Evolutionary conservation across 2,329 filamentous ascomycete species (phyloP), one percentile per base, ranked within the genome.

Genomic region (Penicillium sp.): DNA sequence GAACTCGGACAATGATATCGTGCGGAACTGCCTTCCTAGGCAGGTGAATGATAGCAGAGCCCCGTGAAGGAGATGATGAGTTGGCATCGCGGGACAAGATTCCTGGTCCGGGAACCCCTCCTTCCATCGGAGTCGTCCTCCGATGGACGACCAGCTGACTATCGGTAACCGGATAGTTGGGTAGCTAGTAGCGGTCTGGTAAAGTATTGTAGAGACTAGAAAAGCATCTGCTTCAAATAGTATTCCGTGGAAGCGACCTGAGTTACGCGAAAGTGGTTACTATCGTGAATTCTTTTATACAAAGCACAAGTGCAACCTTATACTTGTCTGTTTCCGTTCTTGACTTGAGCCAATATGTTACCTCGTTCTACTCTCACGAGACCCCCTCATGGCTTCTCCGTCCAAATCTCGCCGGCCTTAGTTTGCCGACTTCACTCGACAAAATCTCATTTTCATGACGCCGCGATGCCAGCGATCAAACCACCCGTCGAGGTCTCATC

Each of bases 391-490:
- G 41, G 29, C 0, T 21, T 49, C 7, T 12, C 5, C 10, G 5
- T 46, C 2, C 35, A 25, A 6, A 3, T 15, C 39, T 25, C 32
- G 18, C 10, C n/a, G 6, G 15, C 7, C 5, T 8, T 46, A 10
- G n/a, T 45, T 6, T 32, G 10, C 9, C 54, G 58, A 5, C 31
- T 56, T 23, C 58, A 48, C 21, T 64, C 62, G 5, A 59, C 60
- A 16, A 63, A 60, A 35, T 47, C 58, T 4, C 15, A 46, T 10
- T 60, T 61, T 32, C 60, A 61, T 25, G 51, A 61, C 56, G 54
- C 31, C 8, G 12, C 52, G 10, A 12, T 34, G 18, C 18, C 44
- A 18, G 18, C 34, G 8, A 21, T 48, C 3, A 40, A 55, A 23
- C 52, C 37, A 15, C 54, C 55, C 10, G 37, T 60, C 21, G 46